These are phyloP conservation scores for Theobroma cacao DNA, from an alignment of 345 rosid species.

Conservation along the genomic window DNA sequence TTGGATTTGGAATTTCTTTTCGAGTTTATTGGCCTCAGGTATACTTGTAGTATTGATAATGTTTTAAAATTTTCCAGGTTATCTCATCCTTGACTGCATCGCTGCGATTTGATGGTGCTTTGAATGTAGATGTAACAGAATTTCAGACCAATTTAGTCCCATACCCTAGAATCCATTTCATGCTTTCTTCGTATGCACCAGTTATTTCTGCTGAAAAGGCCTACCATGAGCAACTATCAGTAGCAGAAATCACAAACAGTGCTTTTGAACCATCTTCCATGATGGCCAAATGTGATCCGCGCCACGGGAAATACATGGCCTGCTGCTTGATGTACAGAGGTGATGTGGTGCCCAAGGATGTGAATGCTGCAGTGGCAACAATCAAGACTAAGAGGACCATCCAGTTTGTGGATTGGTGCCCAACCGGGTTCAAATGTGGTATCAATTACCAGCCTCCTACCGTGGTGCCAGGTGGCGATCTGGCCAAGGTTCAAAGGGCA, in stretches of 20 bases:
- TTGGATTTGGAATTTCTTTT: not conserved
- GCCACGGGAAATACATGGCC: constrained; percentile 83
- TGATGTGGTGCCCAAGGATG: constrained; percentile 76
- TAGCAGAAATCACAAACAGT: constrained; percentile 58
- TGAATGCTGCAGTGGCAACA: constrained; percentile 68
- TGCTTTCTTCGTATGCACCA: constrained; percentile 79
- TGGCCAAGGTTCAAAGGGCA: constrained; percentile 77
- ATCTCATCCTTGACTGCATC: constrained; percentile 75
- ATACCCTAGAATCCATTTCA: constrained; percentile 76
- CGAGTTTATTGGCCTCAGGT: too few relatives aligned
- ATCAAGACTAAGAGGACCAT: constrained; percentile 72
- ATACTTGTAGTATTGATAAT: not conserved
- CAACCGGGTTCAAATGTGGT: constrained; percentile 71
- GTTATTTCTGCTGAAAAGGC: constrained; percentile 63
- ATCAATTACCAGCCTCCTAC: constrained; percentile 82
- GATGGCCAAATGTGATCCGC: constrained; percentile 68
- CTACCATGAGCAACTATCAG: constrained; percentile 52
- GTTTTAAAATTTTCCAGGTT: constrained; percentile 31
- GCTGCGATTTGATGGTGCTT: constrained; percentile 70
- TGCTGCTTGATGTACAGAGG: constrained; percentile 81
- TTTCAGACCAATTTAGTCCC: constrained; percentile 80
- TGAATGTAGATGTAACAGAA: constrained; percentile 70
- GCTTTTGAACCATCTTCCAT: constrained; percentile 45
- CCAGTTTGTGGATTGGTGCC: constrained; percentile 78
- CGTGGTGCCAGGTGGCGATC: constrained; percentile 77